These are phyloP conservation scores for Hypoxylon sp. DNA, from an alignment of 2,329 filamentous ascomycete genomes.

Conservation along the genomic window DNA sequence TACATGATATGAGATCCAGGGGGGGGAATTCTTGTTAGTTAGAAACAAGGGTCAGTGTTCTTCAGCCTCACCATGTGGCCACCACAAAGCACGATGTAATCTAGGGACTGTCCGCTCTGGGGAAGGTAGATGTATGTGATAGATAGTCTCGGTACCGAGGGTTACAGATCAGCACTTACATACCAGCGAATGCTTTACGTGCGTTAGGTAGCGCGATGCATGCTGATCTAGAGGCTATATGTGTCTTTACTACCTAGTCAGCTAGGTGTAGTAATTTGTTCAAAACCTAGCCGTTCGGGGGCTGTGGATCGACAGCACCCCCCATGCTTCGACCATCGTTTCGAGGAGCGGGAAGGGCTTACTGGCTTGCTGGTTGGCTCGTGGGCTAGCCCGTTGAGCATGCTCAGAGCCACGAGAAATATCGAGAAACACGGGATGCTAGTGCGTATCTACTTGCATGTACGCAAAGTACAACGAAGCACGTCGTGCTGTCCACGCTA, in stretches of 20 bases:
- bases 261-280: no score
- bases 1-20: no score
- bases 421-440: conserved; percentile 25
- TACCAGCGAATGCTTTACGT: conserved; percentile 18
- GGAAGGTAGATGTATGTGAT: background rate
- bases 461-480: conserved; percentile 8
- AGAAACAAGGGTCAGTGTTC: conserved; percentile 14
- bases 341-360: conserved; percentile 31
- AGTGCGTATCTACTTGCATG: conserved; percentile 13
- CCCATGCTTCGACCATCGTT: conserved; percentile 13
- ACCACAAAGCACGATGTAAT: conserved; percentile 12
- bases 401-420: conserved; percentile 21
- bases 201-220: conserved; percentile 1
- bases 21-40: conserved; percentile 12
- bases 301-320: conserved; percentile 18
- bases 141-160: conserved; percentile 17
- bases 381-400: conserved; percentile 17
- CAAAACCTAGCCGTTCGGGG: conserved; percentile 16
- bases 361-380: conserved; percentile 12
- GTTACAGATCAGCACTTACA: no score
- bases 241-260: no score
- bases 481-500: conserved; percentile 21
- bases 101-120: conserved; percentile 3
- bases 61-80: conserved; percentile 38
- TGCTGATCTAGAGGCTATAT: conserved; percentile 8